Evolutionary conservation across 2,329 filamentous ascomycete species (phyloP).

Genomic region (Metarhizium humberi): DNA sequence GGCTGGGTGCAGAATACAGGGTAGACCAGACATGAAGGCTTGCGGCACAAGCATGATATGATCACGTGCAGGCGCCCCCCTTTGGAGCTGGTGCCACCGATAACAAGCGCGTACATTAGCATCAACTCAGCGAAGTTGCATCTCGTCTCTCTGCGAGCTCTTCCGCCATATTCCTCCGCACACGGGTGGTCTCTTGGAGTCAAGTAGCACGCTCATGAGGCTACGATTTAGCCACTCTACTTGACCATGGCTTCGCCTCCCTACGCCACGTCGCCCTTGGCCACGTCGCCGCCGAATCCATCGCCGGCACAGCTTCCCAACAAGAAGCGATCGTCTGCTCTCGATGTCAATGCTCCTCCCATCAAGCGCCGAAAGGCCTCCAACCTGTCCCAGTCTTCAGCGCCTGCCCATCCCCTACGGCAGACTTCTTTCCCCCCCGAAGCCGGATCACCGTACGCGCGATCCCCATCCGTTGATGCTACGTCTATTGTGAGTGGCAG

Average conservation of each 20-base stretch:
- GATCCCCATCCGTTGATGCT: conserved; percentile 57
- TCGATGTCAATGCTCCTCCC: conserved; percentile 41
- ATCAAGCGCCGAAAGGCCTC: conserved; percentile 66
- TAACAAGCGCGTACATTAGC: too few species aligned
- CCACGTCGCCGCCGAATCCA: conserved; percentile 46
- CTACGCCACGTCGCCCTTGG: conserved; percentile 37
- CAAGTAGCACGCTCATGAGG: background rate
- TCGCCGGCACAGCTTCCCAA: conserved; percentile 37
- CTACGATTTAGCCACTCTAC: conserved; percentile 8
- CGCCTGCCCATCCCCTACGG: conserved; percentile 58
- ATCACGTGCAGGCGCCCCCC: too few species aligned
- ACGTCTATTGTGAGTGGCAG: conserved; percentile 53
- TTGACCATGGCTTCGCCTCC: conserved; percentile 47
- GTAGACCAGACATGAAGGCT: too few species aligned
- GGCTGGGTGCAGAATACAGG: too few species aligned
- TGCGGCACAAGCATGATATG: too few species aligned
- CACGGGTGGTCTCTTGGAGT: background rate
- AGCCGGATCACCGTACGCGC: conserved; percentile 41
- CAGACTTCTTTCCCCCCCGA: conserved; percentile 75
- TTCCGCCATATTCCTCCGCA: background rate
- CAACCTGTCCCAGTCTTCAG: conserved; percentile 44
- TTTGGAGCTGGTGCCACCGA: too few species aligned
- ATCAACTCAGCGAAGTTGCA: too few species aligned
- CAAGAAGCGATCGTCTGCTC: conserved; percentile 52
- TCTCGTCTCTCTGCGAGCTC: too few species aligned